A percentile compares a stretch with the other conserved stretches of the same genome.
Evolutionary conservation across 306 rosid species (phyloP).

Genomic region (Sicyos baderoa): DNA sequence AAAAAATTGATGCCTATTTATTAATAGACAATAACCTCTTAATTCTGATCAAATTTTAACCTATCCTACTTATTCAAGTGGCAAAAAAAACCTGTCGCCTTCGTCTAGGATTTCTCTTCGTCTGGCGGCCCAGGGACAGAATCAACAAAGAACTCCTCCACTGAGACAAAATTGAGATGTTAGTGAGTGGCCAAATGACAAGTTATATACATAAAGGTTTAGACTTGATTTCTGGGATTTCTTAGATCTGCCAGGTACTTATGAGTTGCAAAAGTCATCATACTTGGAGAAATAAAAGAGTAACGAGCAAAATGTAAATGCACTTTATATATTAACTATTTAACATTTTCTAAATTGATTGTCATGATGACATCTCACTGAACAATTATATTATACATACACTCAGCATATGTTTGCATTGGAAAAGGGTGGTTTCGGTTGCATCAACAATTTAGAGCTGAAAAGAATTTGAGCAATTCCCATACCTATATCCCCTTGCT

Average conservation of each 20-base stretch:
- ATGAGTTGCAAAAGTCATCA: not conserved
- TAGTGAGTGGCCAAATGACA: conserved; percentile 12
- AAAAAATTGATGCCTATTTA: conserved; percentile 24
- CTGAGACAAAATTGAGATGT: conserved; percentile 38
- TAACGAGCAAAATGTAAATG: not conserved
- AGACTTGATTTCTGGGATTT: not conserved
- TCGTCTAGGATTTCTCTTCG: conserved; percentile 59
- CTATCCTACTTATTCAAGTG: conserved; percentile 31
- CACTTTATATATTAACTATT: not conserved
- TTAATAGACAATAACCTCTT: conserved; percentile 27
- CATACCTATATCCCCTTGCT: conserved; percentile 87
- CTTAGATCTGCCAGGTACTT: not conserved
- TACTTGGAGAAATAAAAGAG: conserved; percentile 1
- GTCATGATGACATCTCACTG: not conserved
- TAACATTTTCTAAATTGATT: not conserved
- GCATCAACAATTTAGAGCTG: not conserved
- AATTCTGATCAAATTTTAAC: conserved; percentile 30
- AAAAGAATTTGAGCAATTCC: conserved; percentile 3
- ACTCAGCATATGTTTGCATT: not conserved
- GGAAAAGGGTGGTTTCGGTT: not conserved
- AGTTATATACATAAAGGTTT: not conserved
- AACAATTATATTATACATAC: not conserved
- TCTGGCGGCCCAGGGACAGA: conserved; percentile 79
- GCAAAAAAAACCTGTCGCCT: conserved; percentile 33
- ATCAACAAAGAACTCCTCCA: conserved; percentile 94